Conservation (phyloP, 495 filamentous ascomycete species). For the Hypomontagnella monticulosa region DNA sequence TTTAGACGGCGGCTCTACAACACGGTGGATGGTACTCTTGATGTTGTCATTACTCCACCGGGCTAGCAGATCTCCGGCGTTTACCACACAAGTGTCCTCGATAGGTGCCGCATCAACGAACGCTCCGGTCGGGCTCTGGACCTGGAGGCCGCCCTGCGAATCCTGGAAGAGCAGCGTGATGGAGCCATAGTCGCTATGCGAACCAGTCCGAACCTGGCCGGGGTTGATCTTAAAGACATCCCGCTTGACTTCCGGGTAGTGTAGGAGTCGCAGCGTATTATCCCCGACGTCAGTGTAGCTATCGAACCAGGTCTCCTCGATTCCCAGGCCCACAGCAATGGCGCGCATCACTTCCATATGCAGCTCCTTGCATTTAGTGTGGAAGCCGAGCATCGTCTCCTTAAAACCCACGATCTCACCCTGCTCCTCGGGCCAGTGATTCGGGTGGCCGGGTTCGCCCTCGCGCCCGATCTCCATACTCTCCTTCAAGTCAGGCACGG, state of each 20-base stretch:
- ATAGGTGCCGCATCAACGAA: slow-evolving; percentile 90
- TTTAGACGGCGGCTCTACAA: slow-evolving; percentile 78
- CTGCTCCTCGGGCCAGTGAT: slow-evolving; percentile 81
- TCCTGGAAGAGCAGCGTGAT: slow-evolving; percentile 94
- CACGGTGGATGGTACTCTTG: slow-evolving; percentile 86
- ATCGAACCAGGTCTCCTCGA: slow-evolving; percentile 82
- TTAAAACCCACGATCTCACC: slow-evolving; percentile 74
- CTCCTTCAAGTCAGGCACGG: slow-evolving; percentile 82
- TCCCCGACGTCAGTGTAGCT: slow-evolving; percentile 75
- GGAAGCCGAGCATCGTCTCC: slow-evolving; percentile 76
- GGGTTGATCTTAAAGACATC: slow-evolving; percentile 76
- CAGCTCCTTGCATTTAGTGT: slow-evolving; percentile 73
- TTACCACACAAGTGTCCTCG: slow-evolving; percentile 84
- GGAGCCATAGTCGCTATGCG: slow-evolving; percentile 89
- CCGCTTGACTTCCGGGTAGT: slow-evolving; percentile 79
- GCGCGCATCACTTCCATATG: slow-evolving; percentile 86
- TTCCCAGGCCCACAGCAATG: slow-evolving; percentile 83
- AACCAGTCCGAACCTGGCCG: slow-evolving; percentile 81
- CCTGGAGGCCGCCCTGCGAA: slow-evolving; percentile 81
- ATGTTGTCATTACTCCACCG: slow-evolving; percentile 93
- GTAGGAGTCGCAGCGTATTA: slow-evolving; percentile 87
- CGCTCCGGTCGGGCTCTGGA: slow-evolving; percentile 75
- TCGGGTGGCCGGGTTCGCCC: slow-evolving; percentile 70
- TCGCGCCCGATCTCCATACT: slow-evolving; percentile 86
- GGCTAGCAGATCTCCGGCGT: slow-evolving; percentile 88